A percentile compares a stretch with the other conserved stretches of the same genome.
phyloP scores from a whole-genome alignment of 495 filamentous ascomycete species.

The Lineolata rhizophorae region DNA sequence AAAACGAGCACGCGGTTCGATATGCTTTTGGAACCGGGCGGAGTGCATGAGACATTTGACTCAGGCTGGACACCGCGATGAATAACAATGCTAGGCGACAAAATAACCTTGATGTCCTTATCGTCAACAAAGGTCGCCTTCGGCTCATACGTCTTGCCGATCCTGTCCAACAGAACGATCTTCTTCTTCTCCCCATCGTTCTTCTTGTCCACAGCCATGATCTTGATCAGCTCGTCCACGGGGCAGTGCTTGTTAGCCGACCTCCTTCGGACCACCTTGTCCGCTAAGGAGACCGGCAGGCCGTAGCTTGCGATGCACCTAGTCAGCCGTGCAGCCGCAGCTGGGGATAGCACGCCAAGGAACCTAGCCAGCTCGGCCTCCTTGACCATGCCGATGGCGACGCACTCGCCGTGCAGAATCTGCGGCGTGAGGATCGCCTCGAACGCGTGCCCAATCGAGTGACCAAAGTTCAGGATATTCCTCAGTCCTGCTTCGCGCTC shows the following conservation, averaged over 20 bases:
- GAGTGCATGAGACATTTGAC: slow-evolving; percentile 52
- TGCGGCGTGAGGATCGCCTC: slow-evolving; percentile 92
- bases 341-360: slow-evolving; percentile 66
- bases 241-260: slow-evolving; percentile 77
- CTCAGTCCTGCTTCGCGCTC: slow-evolving; percentile 86
- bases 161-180: slow-evolving; percentile 80
- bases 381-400: slow-evolving; percentile 95
- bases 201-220: slow-evolving; percentile 98
- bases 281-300: slow-evolving; percentile 65
- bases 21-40: slow-evolving; percentile 93
- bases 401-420: slow-evolving; percentile 83
- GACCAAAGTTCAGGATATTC: slow-evolving; percentile 92
- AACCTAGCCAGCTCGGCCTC: slow-evolving; percentile 86
- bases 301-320: slow-evolving; percentile 91
- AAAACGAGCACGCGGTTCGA: slow-evolving; percentile 88
- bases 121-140: slow-evolving; percentile 78
- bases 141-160: slow-evolving; percentile 70
- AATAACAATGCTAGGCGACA: slow-evolving; percentile 62
- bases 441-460: slow-evolving; percentile 93
- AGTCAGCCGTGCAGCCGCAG: slow-evolving; percentile 68
- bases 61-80: slow-evolving; percentile 37
- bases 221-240: slow-evolving; percentile 67
- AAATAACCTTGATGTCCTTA: slow-evolving; percentile 57
- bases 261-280: slow-evolving; percentile 63
- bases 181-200: slow-evolving; percentile 92